Conservation (phyloP, 2,329 filamentous ascomycete species). For the Proliferodiscus dingleyae region DNA sequence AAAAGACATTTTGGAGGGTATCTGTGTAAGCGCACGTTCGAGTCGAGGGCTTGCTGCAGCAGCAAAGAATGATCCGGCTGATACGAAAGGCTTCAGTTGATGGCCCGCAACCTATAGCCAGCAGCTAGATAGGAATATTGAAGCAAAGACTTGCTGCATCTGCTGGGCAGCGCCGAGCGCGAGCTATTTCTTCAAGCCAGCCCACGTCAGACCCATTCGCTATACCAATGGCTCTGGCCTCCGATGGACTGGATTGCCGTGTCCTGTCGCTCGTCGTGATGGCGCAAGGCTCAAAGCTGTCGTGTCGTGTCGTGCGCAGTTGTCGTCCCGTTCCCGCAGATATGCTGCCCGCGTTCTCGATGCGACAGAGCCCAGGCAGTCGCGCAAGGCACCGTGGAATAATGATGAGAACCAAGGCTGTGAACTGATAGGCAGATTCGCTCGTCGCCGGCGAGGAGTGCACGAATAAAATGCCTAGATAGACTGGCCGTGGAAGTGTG, state of each 20-base stretch:
- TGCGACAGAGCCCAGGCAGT: neutral
- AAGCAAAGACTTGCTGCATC: constrained; percentile 19
- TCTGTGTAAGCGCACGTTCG: constrained; percentile 9
- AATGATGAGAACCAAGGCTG: neutral
- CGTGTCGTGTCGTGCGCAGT: neutral
- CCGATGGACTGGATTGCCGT: constrained; percentile 7
- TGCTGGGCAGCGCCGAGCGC: constrained; percentile 15
- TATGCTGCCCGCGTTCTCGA: constrained; percentile 1
- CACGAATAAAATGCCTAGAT: neutral
- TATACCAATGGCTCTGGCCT: constrained; percentile 7
- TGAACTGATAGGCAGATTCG: neutral
- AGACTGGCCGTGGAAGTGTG: neutral
- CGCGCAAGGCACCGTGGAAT: neutral
- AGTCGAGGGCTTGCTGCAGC: neutral
- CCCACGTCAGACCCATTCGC: constrained; percentile 20
- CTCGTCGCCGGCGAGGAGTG: constrained; percentile 4
- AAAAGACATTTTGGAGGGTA: constrained; percentile 51
- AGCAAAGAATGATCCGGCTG: no score
- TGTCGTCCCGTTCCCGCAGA: neutral
- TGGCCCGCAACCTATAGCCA: constrained; percentile 16
- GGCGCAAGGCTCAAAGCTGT: constrained; percentile 4
- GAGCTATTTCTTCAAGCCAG: constrained; percentile 11
- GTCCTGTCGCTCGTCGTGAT: neutral
- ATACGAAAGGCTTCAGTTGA: constrained; percentile 6
- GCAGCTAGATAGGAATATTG: constrained; percentile 14